Evolutionary conservation across 108 stramenopile genomes (phyloP).

Genomic region (Fragilaria radians): DNA sequence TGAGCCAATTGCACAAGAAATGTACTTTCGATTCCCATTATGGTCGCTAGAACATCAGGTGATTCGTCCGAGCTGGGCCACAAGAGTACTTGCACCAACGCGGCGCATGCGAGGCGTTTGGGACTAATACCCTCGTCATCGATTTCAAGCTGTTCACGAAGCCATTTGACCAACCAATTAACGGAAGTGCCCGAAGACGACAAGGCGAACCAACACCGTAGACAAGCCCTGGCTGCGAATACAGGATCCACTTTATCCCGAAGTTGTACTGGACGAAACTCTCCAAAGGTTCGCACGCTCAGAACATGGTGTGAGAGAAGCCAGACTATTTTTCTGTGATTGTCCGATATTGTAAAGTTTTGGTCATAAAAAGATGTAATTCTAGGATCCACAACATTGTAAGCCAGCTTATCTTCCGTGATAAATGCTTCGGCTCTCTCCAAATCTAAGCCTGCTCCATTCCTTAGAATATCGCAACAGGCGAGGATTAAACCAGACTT

Average conservation of each 20-base stretch:
- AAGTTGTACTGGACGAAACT: constrained; percentile 39
- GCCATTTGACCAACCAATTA: constrained; percentile 12
- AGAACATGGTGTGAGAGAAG: constrained; percentile 62
- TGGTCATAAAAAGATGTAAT: too few species aligned
- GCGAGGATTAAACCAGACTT: constrained; percentile 63
- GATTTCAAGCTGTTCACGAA: constrained; percentile 27
- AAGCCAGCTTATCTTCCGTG: constrained; percentile 23
- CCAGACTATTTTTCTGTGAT: constrained; percentile 51
- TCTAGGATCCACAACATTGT: constrained; percentile 3
- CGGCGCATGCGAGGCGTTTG: constrained; percentile 71
- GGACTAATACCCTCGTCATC: constrained; percentile 9
- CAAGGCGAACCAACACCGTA: constrained; percentile 53
- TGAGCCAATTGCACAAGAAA: constrained; percentile 59
- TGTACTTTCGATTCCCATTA: constrained; percentile 36
- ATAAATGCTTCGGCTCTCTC: constrained; percentile 57
- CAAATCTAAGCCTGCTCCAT: constrained; percentile 39
- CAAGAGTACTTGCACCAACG: constrained; percentile 53
- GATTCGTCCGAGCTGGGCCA: constrained; percentile 37
- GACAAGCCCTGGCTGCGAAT: constrained; percentile 51
- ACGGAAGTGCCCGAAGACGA: background rate
- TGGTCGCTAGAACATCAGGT: constrained; percentile 26
- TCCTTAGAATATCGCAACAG: constrained; percentile 56
- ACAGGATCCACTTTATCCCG: constrained; percentile 63
- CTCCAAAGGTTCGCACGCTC: constrained; percentile 55
- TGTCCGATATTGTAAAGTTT: constrained; percentile 34